Evolutionary conservation across 2,329 filamentous ascomycete genomes (phyloP), one percentile per base, ranked within the genome.

Genomic region (Botrytis fabae): DNA sequence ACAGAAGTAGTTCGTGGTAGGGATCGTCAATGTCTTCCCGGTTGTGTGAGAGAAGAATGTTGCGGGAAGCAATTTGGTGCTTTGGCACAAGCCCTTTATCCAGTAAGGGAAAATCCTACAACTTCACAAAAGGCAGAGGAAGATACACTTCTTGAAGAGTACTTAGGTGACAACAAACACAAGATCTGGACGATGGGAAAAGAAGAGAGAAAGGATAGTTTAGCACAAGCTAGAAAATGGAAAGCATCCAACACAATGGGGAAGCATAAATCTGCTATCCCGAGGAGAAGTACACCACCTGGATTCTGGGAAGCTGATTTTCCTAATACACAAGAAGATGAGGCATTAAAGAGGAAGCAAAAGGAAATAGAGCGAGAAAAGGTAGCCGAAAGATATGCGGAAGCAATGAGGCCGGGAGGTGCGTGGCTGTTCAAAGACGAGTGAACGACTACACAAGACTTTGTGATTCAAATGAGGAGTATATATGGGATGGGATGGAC

Each of bases 241-340:
- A 85, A 91, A 66, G 84, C 97, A 75, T 92, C 95, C 1, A 91
- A 95, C 79, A 87, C 88, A 75, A 90, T 89, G 80, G 94, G 94
- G 9, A 93, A 87, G 80, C 95, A 98, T 82, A 87, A 92, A 72
- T 88, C 95, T 77, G 86, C 90, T 42, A 94, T 92, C 81, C 88
- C 91, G 74, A 88, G 94, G 69, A 86, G 88, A 75, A 85, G 84
- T 62, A 93, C 92, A 16, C 95, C 96, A 20, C 93, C 94, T 2
- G 95, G 94, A 0, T 98, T 93, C 80, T 99, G 96, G 96, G 87
- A 93, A 71, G 88, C 92, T 2, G 95, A 97, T 77, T 97, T 99
- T 80, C 95, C 95, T 1, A 90, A 85, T 40, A 98, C 96, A 1
- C 96, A 98, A 81, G 93, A 98, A 82, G 83, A 91, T 42, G 85